Base-by-base conservation (phyloP, 164 flowering plant genomes). In the Santalum album region DNA sequence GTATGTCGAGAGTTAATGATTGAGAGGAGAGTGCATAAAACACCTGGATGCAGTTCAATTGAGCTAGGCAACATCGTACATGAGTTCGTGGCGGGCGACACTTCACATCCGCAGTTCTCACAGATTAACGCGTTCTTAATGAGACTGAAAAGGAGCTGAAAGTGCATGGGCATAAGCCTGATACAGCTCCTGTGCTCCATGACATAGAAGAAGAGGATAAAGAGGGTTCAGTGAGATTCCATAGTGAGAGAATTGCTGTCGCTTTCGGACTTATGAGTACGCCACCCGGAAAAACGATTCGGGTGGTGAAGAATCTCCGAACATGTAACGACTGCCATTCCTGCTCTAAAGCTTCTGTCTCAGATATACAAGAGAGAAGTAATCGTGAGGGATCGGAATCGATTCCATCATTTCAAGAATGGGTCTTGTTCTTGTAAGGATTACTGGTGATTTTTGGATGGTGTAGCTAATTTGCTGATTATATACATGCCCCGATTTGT, bases 121-220 rank as follows among this genome's bases (percentile, higher is more conserved):
- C 57, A 59, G 43, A 66, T 75, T 40, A 54, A 44, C 35, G 63
- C 49, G 20, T 72, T 69, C 60, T 51, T 72, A 46, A 66, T 39
- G 25, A 72, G 47, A 57, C 69, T 47, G 42, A 50, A 9, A 61
- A 48, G 51, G 56, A 66, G 49, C 48, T 70, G 29, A 61, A 55
- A 52, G 52, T 44, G 43, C 55, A 56, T 39, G 75, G 76, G 55
- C 63, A 72, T 48, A 58, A 62, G 49, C 51, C 70, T 2, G 66
- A 72, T 51, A 61, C 53, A 34, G 49, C 56, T 12, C 57, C 57
- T 36, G 72, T 64, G 20, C 64, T 73, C 7, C 73, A 68, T 66
- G 71, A 75, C 54, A 69, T 75, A 23, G 75, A 71, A 2, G 73
- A 71, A 42, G 78, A 75, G 50, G 78, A 71, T 68, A 75, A 71